Evolutionary conservation across 2,329 filamentous ascomycete species (phyloP).

Genomic region (Diaporthe helianthi): DNA sequence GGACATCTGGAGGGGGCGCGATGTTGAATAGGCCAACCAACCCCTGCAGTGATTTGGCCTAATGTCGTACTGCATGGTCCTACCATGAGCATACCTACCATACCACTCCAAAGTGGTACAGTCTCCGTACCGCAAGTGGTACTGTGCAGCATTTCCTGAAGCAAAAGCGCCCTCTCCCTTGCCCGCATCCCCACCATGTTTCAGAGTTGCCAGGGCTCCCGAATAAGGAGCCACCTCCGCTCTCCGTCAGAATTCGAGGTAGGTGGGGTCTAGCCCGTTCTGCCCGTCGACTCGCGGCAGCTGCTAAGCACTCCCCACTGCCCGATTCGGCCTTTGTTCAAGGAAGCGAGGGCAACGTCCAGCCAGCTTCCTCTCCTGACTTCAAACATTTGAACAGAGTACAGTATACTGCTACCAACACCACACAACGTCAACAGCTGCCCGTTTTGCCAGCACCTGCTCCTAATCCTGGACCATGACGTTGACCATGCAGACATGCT

Average conservation of each 20-base stretch:
- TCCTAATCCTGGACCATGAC: not conserved
- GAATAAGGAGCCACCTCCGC: slow-evolving; percentile 15
- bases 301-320: slow-evolving; percentile 17
- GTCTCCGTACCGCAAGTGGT: too few species aligned
- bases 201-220: slow-evolving; percentile 49
- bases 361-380: not conserved
- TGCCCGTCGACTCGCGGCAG: slow-evolving; percentile 27
- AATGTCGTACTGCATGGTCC: slow-evolving; percentile 24
- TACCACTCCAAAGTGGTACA: slow-evolving; percentile 13
- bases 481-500: not conserved
- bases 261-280: slow-evolving; percentile 32
- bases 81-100: slow-evolving; percentile 6
- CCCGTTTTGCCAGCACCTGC: not conserved
- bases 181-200: slow-evolving; percentile 50
- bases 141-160: slow-evolving; percentile 49
- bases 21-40: slow-evolving; percentile 18
- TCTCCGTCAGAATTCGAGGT: slow-evolving; percentile 37
- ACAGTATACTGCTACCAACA: too few species aligned
- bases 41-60: slow-evolving; percentile 23
- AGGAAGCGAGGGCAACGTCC: slow-evolving; percentile 13
- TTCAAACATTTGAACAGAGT: not conserved
- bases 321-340: slow-evolving; percentile 30
- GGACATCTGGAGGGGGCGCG: slow-evolving; percentile 17
- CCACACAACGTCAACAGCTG: not conserved
- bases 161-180: slow-evolving; percentile 47